These are phyloP conservation scores for Priceomyces medius DNA, from an alignment of 805 yeast species.

Conservation along the genomic window DNA sequence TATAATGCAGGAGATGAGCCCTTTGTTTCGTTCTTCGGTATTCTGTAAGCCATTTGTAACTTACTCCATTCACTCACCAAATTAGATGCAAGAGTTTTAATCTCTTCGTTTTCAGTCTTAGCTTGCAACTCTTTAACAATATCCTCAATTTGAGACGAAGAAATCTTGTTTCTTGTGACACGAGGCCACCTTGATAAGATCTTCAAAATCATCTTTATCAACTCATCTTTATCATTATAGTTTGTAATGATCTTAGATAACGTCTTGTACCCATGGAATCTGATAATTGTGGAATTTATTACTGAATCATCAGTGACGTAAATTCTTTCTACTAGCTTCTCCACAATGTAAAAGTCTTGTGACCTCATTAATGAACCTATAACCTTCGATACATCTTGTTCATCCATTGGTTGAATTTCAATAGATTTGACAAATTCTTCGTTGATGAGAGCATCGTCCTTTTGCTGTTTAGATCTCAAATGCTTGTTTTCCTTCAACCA, in stretches of 20 bases:
- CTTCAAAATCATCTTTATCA: constrained; percentile 50
- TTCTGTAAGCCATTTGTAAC: constrained; percentile 79
- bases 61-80: constrained; percentile 68
- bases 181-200: constrained; percentile 55
- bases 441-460: constrained; percentile 58
- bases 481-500: constrained; percentile 65
- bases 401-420: constrained; percentile 48
- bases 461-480: constrained; percentile 46
- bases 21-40: constrained; percentile 51
- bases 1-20: constrained; percentile 12
- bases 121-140: constrained; percentile 47
- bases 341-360: constrained; percentile 63
- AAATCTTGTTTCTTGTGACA: constrained; percentile 74
- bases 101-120: constrained; percentile 21
- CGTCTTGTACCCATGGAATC: constrained; percentile 85
- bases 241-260: constrained; percentile 59
- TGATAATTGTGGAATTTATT: constrained; percentile 59
- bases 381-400: constrained; percentile 69
- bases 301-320: constrained; percentile 49
- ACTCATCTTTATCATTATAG: constrained; percentile 20
- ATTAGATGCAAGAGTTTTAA: constrained; percentile 36
- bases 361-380: constrained; percentile 80
- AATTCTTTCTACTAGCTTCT: constrained; percentile 67
- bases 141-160: constrained; percentile 68
- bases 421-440: constrained; percentile 63